A percentile compares a stretch with the other conserved stretches of the same genome.
These are phyloP conservation scores for Citrullus colocynthis DNA, from an alignment of 306 rosid genomes.

Conservation along the genomic window DNA sequence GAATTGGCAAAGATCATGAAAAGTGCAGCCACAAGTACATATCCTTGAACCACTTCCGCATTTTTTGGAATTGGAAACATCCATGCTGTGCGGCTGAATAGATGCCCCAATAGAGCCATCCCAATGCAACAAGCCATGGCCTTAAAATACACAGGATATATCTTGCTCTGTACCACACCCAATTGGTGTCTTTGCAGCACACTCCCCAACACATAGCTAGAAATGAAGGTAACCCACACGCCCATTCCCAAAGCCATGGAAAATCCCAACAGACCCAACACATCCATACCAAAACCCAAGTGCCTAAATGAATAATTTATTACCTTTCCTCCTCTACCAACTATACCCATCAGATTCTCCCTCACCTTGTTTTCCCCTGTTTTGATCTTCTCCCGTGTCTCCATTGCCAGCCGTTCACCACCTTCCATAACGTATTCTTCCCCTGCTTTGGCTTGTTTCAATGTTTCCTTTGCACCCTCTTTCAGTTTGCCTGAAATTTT, in stretches of 20 bases:
- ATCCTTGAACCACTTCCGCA: slow-evolving; percentile 23
- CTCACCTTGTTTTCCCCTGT: neutral
- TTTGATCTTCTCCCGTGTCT: neutral
- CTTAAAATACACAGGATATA: slow-evolving; percentile 63
- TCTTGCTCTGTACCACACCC: slow-evolving; percentile 72
- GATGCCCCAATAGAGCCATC: slow-evolving; percentile 37
- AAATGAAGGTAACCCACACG: slow-evolving; percentile 63
- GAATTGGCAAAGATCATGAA: slow-evolving; percentile 30
- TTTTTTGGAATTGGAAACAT: neutral
- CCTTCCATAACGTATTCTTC: neutral
- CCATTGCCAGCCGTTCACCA: neutral
- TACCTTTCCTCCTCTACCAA: neutral
- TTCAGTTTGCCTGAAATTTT: neutral
- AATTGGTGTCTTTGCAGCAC: slow-evolving; percentile 64
- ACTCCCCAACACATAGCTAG: slow-evolving; percentile 41
- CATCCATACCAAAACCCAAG: neutral
- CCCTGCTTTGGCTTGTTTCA: slow-evolving; percentile 10
- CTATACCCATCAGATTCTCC: neutral
- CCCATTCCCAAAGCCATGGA: slow-evolving; percentile 53
- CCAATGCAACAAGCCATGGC: slow-evolving; percentile 37
- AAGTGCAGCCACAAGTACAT: slow-evolving; percentile 33
- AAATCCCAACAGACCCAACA: slow-evolving; percentile 34
- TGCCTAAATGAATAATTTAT: neutral
- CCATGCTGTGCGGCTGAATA: slow-evolving; percentile 16
- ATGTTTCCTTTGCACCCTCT: slow-evolving; percentile 14